Base-by-base conservation (phyloP, 2,329 filamentous ascomycete species). In the Botrytis fabae region DNA sequence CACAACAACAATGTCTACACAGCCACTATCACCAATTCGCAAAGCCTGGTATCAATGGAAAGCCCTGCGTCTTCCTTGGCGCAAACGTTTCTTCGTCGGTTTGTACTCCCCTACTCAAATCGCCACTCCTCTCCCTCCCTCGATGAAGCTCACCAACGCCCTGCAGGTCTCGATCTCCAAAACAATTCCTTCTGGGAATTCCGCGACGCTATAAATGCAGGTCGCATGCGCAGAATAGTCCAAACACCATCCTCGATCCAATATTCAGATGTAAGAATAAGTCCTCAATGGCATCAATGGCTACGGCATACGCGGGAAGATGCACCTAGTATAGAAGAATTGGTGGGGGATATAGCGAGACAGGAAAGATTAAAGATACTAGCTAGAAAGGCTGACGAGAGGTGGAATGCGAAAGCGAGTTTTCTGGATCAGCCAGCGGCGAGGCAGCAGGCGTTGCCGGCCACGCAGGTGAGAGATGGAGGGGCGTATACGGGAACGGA, bases 131-230 rank as follows among this genome's bases (percentile, higher is more conserved):
- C 25, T 40, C 54, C 28, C 40, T 35, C 44, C 14, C n/a, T 7
- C 46, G 1, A 16, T 1, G 32, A 42, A 63, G 60, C 38, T 63
- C 60, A 48, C 12, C 63, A 32, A 32, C 28, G 14, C 35, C 7
- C 38, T 59, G 35, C 75, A 91, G 90, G 90, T 76, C 84, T 87
- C 78, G 90, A 92, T 79, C 88, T 91, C 73, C 79, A 88, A 38
- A 89, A 89, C 72, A 91, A 92, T 82, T 91, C 90, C 6, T 92
- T 87, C 83, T 92, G 90, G 89, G 88, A 91, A 78, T 91, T 92
- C 82, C 85, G 85, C 73, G 86, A 90, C 76, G 74, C 73, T 8
- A 74, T 77, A 48, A 73, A 77, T 73, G 78, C 81, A 51, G 77
- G 80, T 48, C 86, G 87, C 76, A 88, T 87, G 85, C 87, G 89